A percentile compares a stretch with the other conserved stretches of the same genome.
phyloP scores from a whole-genome alignment of 306 rosid genomes.

The Dryas alaskensis region DNA sequence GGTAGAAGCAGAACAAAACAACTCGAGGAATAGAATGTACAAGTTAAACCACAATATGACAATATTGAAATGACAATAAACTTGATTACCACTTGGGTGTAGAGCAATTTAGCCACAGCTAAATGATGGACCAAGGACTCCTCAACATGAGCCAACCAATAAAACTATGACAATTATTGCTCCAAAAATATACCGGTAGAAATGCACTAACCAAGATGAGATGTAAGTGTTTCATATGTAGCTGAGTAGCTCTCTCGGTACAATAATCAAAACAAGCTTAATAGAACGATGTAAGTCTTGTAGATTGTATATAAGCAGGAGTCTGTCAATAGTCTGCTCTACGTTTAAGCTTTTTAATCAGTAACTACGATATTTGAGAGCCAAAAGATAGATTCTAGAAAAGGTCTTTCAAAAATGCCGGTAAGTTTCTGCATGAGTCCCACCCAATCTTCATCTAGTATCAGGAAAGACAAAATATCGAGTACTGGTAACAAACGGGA shows the following conservation, averaged over 20 bases:
- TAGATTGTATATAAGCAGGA: neutral
- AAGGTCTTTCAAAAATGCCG: slow-evolving; percentile 6
- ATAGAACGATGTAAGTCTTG: neutral
- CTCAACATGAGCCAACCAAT: too few species aligned
- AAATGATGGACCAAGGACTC: too few species aligned
- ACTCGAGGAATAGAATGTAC: neutral
- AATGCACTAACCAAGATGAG: neutral
- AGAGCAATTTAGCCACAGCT: too few species aligned
- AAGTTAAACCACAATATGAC: neutral
- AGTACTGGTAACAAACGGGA: neutral
- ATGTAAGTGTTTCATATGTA: neutral
- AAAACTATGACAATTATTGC: too few species aligned
- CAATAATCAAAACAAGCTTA: neutral
- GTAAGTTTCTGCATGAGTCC: slow-evolving; percentile 20
- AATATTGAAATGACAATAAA: too few species aligned
- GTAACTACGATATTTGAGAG: neutral
- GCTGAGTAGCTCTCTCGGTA: neutral
- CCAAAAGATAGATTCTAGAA: neutral
- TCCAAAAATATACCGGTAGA: too few species aligned
- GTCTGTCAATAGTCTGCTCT: neutral
- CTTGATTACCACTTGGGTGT: too few species aligned
- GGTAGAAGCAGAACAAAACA: neutral
- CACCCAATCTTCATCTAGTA: slow-evolving; percentile 20
- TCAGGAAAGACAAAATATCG: neutral
- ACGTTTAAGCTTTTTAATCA: neutral